Conservation (phyloP, 2,329 filamentous ascomycete genomes). For the Monosporascus sp. region DNA sequence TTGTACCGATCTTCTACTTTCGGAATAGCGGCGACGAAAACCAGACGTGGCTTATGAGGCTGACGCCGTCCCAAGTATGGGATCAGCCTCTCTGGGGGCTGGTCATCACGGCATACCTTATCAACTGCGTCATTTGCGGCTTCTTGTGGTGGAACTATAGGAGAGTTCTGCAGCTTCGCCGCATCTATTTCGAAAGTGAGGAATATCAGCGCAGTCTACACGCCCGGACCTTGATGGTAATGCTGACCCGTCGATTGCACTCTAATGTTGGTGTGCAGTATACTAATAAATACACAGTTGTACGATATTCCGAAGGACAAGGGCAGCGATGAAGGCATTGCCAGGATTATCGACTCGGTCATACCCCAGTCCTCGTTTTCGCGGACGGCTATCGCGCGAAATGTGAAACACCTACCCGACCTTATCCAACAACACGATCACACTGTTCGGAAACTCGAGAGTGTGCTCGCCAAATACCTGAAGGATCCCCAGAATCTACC, state of each 20-base stretch:
- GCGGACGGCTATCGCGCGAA: slow-evolving; percentile 67
- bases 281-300: slow-evolving; percentile 48
- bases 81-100: slow-evolving; percentile 52
- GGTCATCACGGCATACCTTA: slow-evolving; percentile 55
- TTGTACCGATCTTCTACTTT: slow-evolving; percentile 74
- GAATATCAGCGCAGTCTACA: slow-evolving; percentile 89
- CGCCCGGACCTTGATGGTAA: slow-evolving; percentile 62
- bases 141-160: slow-evolving; percentile 92
- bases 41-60: slow-evolving; percentile 47
- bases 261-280: neutral
- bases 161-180: slow-evolving; percentile 63
- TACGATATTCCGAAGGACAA: slow-evolving; percentile 77
- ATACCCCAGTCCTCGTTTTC: slow-evolving; percentile 59
- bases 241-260: slow-evolving; percentile 10
- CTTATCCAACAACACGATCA: slow-evolving; percentile 80
- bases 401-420: slow-evolving; percentile 83
- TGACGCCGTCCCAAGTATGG: slow-evolving; percentile 54
- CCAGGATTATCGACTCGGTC: slow-evolving; percentile 74
- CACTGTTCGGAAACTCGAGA: slow-evolving; percentile 75
- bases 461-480: slow-evolving; percentile 80
- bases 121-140: slow-evolving; percentile 68
- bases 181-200: slow-evolving; percentile 74
- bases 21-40: slow-evolving; percentile 34
- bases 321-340: slow-evolving; percentile 79
- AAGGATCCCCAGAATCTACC: slow-evolving; percentile 81